phyloP scores from a whole-genome alignment of 352 stramenopile genomes.

The Globisporangium cederbergense region DNA sequence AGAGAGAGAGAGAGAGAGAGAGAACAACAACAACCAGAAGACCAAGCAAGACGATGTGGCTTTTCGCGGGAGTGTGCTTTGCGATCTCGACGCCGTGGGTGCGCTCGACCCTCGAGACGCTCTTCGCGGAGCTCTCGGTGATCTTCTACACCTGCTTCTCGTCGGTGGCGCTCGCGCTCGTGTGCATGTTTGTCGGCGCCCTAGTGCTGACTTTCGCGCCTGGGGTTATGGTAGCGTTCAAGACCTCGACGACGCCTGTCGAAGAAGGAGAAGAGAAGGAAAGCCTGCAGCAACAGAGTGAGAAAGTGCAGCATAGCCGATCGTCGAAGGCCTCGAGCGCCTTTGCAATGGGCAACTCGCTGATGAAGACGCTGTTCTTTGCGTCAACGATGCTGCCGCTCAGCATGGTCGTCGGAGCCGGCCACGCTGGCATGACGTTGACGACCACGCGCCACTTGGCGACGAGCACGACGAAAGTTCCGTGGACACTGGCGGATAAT shows the following conservation, averaged over 20 bases:
- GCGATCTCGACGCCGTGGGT: slow-evolving; percentile 21
- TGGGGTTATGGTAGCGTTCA: background rate
- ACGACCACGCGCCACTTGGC: slow-evolving; percentile 16
- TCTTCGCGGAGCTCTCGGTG: slow-evolving; percentile 22
- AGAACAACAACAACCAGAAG: background rate
- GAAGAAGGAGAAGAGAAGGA: slow-evolving; percentile 1
- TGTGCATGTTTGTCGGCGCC: slow-evolving; percentile 12
- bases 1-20: slow-evolving; percentile 3
- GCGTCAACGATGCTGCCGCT: slow-evolving; percentile 18
- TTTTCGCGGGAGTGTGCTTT: slow-evolving; percentile 22
- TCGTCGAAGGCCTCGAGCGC: slow-evolving; percentile 10
- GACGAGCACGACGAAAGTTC: slow-evolving; percentile 15
- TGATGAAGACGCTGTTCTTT: slow-evolving; percentile 20
- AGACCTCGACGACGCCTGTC: background rate
- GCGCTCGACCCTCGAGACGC: slow-evolving; percentile 16
- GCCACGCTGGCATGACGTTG: slow-evolving; percentile 7
- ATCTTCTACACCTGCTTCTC: slow-evolving; percentile 24
- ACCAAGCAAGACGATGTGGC: slow-evolving; percentile 17
- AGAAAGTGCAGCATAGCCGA: background rate
- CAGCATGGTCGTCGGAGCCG: slow-evolving; percentile 12
- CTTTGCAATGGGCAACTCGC: slow-evolving; percentile 9
- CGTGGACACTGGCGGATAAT: slow-evolving; percentile 42
- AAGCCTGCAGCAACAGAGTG: background rate
- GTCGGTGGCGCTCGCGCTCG: slow-evolving; percentile 6
- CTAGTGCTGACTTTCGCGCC: slow-evolving; percentile 9